Base-by-base conservation (phyloP, 148 eudicot genomes). In the Persicaria tinctoria region DNA sequence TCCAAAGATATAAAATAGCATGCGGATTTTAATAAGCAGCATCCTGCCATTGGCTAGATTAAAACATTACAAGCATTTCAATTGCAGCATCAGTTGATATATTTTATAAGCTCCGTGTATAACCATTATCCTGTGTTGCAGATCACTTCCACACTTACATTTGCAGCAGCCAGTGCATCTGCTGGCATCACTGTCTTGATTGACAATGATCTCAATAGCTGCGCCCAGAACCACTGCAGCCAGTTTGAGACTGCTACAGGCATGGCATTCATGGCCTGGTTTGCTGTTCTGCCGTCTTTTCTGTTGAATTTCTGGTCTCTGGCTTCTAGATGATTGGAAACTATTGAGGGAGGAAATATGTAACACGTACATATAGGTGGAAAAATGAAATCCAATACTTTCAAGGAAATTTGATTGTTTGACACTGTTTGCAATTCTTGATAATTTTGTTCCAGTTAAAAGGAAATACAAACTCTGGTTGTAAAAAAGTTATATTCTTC, bases 181-280 rank as follows among this genome's bases (percentile, higher is more conserved):
- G 90, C 88, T 51, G 92, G 90, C n/a, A 85, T 86, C 73, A 87
- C 92, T 41, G 90, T 86, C 77, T 79, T 89, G 18, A 83, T 86
- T 47, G 81, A 83, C 70, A 85, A 87, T 73, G 90, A 89, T 78
- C 78, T 89, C 5, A 60, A 82, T 46, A 80, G 51, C 62, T 89
- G 92, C 56, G 74, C 75, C 27, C 41, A 76, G 60, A 89, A 86
- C 53, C 92, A 86, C 78, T 86, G 92, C 79, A 78, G 74, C 5
- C 82, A 83, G 59, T 89, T 89, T 64, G 85, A 86, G 82, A 78
- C 87, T 1, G 92, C 92, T n/a, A 85, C 87, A 41, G 90, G 88
- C 55, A 85, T 87, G 87, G 88, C 90, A 27, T 89, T 86, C 73
- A 76, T 89, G 73, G 75, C 88, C 78, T 89, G 92, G 90, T 85